Evolutionary conservation across 2,329 filamentous ascomycete genomes (phyloP), one percentile per base, ranked within the genome.

Genomic region (Lojkania enalia): DNA sequence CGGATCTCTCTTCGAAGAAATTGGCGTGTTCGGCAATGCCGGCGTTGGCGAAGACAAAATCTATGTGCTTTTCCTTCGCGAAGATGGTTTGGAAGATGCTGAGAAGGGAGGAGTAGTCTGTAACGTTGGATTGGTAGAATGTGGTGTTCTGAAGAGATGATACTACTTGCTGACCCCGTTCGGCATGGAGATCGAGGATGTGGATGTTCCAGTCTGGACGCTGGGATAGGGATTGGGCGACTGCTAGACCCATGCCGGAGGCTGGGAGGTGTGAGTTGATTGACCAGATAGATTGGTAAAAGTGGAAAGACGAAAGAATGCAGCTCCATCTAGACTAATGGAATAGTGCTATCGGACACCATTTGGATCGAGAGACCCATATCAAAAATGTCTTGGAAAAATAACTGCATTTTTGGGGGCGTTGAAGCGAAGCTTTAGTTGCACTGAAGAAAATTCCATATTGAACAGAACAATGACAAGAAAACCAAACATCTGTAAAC

Each of bases 41-140:
- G 2, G 74, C 74, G 44, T 77, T 77, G 19, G 72, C 74, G 53
- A 76, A 76, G 36, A 76, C 72, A 48, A 77, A 74, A 57, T 77
- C 74, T 5, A 77, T 41, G 9, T 66, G 53, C n/a, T 57, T 54
- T 18, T 56, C 44, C 9, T 58, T 42, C 9, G 60, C 37, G 57
- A 67, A 74, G 15, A 67, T 55, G 13, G 50, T 49, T 20, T 72
- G 56, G 51, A 75, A 75, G 16, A 56, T 57, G 11, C 41, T 36
- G 14, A 57, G 45, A 2, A 73, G 39, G 39, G 58, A 31, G 15
- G 48, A 39, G 55, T 74, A 72, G 45, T 64, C 47, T n/a, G 59
- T 60, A 13, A 72, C 61, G 51, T 74, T 60, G 43, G 54, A 58
- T 49, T 62, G 49, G 52, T 73, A 60, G 58, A 71, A 73, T 35